Conservation (phyloP, 2,329 filamentous ascomycete genomes). For the Penicillium decumbens region DNA sequence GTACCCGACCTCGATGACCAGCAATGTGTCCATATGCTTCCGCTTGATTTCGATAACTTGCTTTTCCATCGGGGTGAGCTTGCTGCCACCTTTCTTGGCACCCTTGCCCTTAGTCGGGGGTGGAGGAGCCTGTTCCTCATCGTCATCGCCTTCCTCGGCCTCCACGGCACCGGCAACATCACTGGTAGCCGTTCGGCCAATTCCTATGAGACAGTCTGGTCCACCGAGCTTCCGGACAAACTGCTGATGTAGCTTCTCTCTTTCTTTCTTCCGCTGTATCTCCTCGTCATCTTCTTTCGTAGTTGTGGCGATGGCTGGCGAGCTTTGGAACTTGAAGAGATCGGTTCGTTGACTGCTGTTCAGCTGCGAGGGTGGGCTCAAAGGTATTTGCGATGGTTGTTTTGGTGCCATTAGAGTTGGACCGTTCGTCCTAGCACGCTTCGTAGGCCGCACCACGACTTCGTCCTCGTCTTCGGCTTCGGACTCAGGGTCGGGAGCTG, state of each 20-base stretch:
- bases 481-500: constrained; percentile 9
- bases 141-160: constrained; percentile 56
- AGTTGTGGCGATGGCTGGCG: constrained; percentile 38
- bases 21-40: constrained; percentile 79
- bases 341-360: constrained; percentile 51
- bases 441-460: constrained; percentile 40
- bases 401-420: constrained; percentile 8
- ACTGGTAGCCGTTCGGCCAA: constrained; percentile 58
- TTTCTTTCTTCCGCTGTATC: constrained; percentile 53
- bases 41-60: constrained; percentile 93
- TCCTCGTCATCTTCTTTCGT: constrained; percentile 42
- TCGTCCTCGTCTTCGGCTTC: constrained; percentile 39
- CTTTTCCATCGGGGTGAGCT: constrained; percentile 89
- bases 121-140: constrained; percentile 44
- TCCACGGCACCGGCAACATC: constrained; percentile 49
- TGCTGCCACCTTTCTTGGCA: constrained; percentile 69
- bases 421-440: constrained; percentile 35
- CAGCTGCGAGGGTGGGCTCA: constrained; percentile 25
- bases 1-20: constrained; percentile 94
- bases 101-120: constrained; percentile 43
- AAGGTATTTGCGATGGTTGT: constrained; percentile 3
- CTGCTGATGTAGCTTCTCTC: constrained; percentile 69
- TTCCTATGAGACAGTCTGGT: constrained; percentile 70
- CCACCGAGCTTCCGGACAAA: constrained; percentile 89
- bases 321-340: constrained; percentile 56